These are phyloP conservation scores for Talaromyces sp. DNA, from an alignment of 2,329 filamentous ascomycete genomes.

Conservation along the genomic window DNA sequence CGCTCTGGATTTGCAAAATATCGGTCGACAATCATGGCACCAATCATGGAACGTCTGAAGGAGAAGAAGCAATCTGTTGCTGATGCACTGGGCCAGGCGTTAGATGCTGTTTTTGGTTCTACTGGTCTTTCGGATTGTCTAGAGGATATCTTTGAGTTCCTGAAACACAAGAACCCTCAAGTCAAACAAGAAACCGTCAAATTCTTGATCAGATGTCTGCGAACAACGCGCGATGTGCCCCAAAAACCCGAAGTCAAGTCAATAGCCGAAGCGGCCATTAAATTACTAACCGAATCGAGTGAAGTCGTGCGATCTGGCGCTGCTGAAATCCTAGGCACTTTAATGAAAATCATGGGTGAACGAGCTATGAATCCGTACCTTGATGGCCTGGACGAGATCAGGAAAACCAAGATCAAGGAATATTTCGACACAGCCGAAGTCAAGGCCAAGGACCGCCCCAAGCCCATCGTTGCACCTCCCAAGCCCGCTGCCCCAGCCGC, in stretches of 20 bases:
- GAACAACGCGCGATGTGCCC: slow-evolving; percentile 78
- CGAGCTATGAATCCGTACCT: slow-evolving; percentile 90
- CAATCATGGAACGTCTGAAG: slow-evolving; percentile 93
- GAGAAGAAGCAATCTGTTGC: slow-evolving; percentile 91
- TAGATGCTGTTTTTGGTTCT: slow-evolving; percentile 67
- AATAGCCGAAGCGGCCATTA: slow-evolving; percentile 86
- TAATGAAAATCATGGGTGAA: slow-evolving; percentile 99
- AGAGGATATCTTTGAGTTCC: slow-evolving; percentile 81
- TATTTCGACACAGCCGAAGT: slow-evolving; percentile 79
- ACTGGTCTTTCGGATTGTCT: slow-evolving; percentile 79
- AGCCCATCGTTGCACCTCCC: slow-evolving; percentile 64
- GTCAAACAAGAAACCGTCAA: slow-evolving; percentile 94
- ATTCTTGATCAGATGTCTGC: slow-evolving; percentile 84
- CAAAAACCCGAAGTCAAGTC: slow-evolving; percentile 76
- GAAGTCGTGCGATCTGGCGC: slow-evolving; percentile 82
- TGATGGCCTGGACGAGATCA: slow-evolving; percentile 90
- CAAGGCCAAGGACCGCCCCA: slow-evolving; percentile 88
- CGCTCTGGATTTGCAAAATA: slow-evolving; percentile 77
- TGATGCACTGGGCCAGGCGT: slow-evolving; percentile 79
- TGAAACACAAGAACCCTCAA: slow-evolving; percentile 94
- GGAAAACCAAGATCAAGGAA: slow-evolving; percentile 94
- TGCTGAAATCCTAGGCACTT: slow-evolving; percentile 84
- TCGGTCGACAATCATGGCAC: slow-evolving; percentile 72
- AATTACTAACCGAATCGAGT: slow-evolving; percentile 83
- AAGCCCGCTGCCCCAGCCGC: slow-evolving; percentile 50